These are phyloP conservation scores for Jatropha podagrica DNA, from an alignment of 441 rosid genomes.

Conservation along the genomic window DNA sequence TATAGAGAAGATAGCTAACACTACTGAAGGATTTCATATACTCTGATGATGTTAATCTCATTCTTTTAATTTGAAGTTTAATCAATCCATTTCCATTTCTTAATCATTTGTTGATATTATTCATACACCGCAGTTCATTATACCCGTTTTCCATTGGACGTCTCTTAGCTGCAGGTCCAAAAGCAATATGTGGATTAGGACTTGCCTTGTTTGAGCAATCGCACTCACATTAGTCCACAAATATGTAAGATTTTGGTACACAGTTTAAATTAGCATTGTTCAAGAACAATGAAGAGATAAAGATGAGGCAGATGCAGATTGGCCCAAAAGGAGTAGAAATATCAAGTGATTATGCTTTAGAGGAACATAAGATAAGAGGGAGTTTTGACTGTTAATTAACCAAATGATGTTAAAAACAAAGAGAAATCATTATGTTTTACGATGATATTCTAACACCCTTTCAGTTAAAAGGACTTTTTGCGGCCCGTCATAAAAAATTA, in stretches of 20 bases:
- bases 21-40: neutral
- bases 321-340: neutral
- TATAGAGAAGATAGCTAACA: neutral
- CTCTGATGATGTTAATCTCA: neutral
- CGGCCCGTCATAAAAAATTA: slow-evolving; percentile 18
- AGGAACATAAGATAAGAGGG: neutral
- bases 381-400: neutral
- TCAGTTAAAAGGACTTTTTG: neutral
- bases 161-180: neutral
- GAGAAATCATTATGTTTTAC: slow-evolving; percentile 3
- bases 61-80: neutral
- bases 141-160: neutral
- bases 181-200: neutral
- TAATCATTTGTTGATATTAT: neutral
- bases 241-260: neutral
- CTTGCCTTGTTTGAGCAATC: neutral
- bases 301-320: neutral
- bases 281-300: neutral
- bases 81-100: neutral
- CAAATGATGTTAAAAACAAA: slow-evolving; percentile 11
- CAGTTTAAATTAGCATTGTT: neutral
- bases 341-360: neutral
- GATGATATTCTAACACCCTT: neutral
- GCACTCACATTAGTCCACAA: no score
- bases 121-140: neutral